Percentiles rank a stretch among this genome's conserved stretches.
These are phyloP conservation scores for Penicillium digitatum DNA, from an alignment of 2,329 filamentous ascomycete species.

Conservation along the genomic window DNA sequence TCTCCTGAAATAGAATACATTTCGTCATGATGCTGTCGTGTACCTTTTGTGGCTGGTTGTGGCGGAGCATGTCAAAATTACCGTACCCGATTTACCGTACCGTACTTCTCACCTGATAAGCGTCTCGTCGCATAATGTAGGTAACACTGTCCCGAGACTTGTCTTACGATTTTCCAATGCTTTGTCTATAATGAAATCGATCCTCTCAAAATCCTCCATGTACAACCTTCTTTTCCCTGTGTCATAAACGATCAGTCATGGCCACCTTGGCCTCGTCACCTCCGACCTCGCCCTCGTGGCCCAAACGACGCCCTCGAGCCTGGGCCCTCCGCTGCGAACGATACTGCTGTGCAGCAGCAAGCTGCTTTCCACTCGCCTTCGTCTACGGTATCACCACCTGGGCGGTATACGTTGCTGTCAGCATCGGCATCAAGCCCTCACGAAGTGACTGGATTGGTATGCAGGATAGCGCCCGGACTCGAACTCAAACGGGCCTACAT, in stretches of 20 bases:
- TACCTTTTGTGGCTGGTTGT: slow-evolving; percentile 3
- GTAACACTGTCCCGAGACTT: background rate
- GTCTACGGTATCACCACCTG: slow-evolving; percentile 89
- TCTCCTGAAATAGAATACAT: background rate
- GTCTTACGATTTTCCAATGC: background rate
- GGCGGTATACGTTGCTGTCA: slow-evolving; percentile 83
- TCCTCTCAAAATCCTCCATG: slow-evolving; percentile 14
- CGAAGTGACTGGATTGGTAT: slow-evolving; percentile 48
- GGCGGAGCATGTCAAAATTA: slow-evolving; percentile 1
- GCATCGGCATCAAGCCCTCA: slow-evolving; percentile 60
- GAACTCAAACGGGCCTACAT: background rate
- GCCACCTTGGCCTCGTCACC: slow-evolving; percentile 38
- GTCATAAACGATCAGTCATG: slow-evolving; percentile 27
- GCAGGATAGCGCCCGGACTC: background rate
- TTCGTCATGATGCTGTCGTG: no score
- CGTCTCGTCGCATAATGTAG: background rate
- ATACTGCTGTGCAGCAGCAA: slow-evolving; percentile 72
- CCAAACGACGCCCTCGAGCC: slow-evolving; percentile 41
- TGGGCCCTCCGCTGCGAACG: slow-evolving; percentile 62
- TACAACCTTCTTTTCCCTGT: slow-evolving; percentile 6
- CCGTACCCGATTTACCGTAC: background rate
- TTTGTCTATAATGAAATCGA: slow-evolving; percentile 7
- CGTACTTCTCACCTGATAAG: slow-evolving; percentile 2
- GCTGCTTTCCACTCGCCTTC: slow-evolving; percentile 82
- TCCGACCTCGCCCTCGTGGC: slow-evolving; percentile 39